Conservation (phyloP, 768 basidiomycete genomes). For the Suillus tomentosus region DNA sequence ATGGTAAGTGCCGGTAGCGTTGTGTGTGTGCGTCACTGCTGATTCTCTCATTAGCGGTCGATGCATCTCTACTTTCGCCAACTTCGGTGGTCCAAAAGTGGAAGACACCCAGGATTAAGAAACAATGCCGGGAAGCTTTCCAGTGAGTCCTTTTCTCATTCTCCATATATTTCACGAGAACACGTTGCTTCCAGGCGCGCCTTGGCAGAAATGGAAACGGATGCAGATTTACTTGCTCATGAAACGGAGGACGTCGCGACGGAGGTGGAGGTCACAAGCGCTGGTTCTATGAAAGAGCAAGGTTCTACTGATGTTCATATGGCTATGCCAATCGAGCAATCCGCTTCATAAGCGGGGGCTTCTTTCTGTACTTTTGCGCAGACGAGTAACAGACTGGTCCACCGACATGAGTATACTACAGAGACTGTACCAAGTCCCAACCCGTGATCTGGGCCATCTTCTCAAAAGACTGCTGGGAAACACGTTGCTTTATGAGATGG, state of each 20-base stretch:
- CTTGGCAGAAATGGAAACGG: constrained; percentile 49
- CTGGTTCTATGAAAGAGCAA: constrained; percentile 4
- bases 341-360: not conserved
- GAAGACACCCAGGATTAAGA: constrained; percentile 51
- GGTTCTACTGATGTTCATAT: not conserved
- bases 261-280: constrained; percentile 1
- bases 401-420: not conserved
- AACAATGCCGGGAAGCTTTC: constrained; percentile 63
- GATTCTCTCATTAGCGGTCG: constrained; percentile 50
- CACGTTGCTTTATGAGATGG: constrained; percentile 36
- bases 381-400: not conserved
- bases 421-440: not conserved
- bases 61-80: constrained; percentile 58
- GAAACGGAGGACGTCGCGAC: constrained; percentile 13
- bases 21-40: constrained; percentile 1
- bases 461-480: constrained; percentile 36
- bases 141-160: constrained; percentile 43
- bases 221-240: constrained; percentile 21
- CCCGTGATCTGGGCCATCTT: not conserved
- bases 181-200: constrained; percentile 37
- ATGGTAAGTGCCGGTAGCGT: constrained; percentile 47
- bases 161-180: not conserved
- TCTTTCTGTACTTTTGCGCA: not conserved
- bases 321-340: not conserved
- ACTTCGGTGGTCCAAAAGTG: constrained; percentile 58